Base-by-base conservation (phyloP, 106 monocot species). In the Narthecium ossifragum region DNA sequence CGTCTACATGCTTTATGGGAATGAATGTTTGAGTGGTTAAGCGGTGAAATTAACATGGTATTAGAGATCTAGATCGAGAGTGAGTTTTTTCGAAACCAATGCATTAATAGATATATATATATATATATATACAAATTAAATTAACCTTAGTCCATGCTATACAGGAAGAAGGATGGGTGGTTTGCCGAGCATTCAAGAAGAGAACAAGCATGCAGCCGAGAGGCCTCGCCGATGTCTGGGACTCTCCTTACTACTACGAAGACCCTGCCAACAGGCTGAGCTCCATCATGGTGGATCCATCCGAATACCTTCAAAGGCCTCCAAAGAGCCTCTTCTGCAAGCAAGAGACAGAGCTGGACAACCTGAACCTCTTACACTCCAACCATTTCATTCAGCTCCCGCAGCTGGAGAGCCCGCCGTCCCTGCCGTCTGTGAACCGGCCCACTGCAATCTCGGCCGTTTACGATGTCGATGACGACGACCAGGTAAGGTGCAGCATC, bases 111-210 rank as follows among this genome's bases (percentile, higher is more conserved):
- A n/a, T n/a, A n/a, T n/a, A n/a, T n/a, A n/a, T n/a, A n/a, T n/a
- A n/a, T n/a, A n/a, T n/a, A n/a, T n/a, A n/a, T n/a, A n/a, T n/a
- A n/a, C n/a, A n/a, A n/a, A n/a, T n/a, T n/a, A n/a, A n/a, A n/a
- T n/a, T 43, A 13, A 11, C 4, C 3, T 43, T 13, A 10, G 6
- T 18, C 18, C 2, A 39, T 18, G 15, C 3, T 55, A 4, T 66
- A 29, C 83, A 92, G 92, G 92, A 92, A 84, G 92, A 92, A 83
- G 92, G 92, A 45, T 92, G 92, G 92, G 92, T 92, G 0, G 87
- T 92, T 2, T 92, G 92, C 70, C 74, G 92, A 53, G 92, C 92
- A 22, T 92, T 92, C 80, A 92, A 83, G 74, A 92, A 92, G 57
- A 31, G 87, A 46, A 52, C 63, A 2, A 68, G 43, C 51, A 63